phyloP scores from a whole-genome alignment of 2,329 filamentous ascomycete species.

The Dothiorella sarmentorum region DNA sequence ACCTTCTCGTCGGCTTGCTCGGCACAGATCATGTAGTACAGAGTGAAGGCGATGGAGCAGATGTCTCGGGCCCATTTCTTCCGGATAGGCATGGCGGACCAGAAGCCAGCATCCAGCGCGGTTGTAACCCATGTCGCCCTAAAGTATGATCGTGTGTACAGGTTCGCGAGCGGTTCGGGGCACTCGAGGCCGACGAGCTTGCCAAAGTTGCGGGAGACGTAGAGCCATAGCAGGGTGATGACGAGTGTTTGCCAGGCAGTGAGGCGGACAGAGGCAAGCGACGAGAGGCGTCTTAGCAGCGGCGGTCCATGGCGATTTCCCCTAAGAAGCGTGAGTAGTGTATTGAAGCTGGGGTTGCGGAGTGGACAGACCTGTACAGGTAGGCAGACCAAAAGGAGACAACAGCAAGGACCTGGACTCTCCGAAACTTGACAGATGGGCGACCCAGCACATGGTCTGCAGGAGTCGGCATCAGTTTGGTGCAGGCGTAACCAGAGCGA shows the following conservation, averaged over 20 bases:
- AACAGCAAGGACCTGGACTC: conserved; percentile 88
- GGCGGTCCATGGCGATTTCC: conserved; percentile 89
- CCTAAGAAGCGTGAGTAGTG: conserved; percentile 46
- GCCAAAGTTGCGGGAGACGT: conserved; percentile 87
- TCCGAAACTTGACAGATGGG: conserved; percentile 85
- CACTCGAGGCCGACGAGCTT: conserved; percentile 87
- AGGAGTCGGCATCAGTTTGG: conserved; percentile 11
- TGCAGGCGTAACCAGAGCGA: background rate
- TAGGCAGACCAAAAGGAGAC: conserved; percentile 89
- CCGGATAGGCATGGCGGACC: conserved; percentile 93
- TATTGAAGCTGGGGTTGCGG: background rate
- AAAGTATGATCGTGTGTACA: conserved; percentile 91
- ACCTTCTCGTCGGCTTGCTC: conserved; percentile 97
- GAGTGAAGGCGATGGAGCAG: conserved; percentile 75
- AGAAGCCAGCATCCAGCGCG: conserved; percentile 92
- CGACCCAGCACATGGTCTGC: conserved; percentile 86
- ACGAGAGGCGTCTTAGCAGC: conserved; percentile 65
- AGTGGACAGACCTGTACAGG: conserved; percentile 61
- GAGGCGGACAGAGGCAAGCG: conserved; percentile 64
- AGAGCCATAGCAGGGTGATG: conserved; percentile 84
- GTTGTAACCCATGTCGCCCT: conserved; percentile 96
- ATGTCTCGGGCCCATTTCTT: conserved; percentile 78
- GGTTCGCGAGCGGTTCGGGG: conserved; percentile 88
- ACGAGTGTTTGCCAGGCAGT: conserved; percentile 89
- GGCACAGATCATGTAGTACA: conserved; percentile 89